Evolutionary conservation across 441 rosid species (phyloP).

Genomic region (Hura crepitans): DNA sequence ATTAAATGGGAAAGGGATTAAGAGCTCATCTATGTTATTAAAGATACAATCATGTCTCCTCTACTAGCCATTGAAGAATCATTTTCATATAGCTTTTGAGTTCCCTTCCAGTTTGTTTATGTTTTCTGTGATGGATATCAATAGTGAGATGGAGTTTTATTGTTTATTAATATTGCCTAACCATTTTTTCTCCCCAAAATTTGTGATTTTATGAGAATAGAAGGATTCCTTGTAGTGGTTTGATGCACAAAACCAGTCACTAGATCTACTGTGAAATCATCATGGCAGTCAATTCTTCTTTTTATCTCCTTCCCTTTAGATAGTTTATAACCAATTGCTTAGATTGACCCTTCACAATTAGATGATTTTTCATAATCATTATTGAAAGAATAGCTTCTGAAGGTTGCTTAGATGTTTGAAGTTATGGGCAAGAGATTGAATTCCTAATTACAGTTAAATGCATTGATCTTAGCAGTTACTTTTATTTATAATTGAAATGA

Average conservation of each 20-base stretch:
- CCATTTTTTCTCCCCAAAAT: neutral
- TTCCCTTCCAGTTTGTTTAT: neutral
- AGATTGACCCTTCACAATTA: neutral
- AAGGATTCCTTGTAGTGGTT: neutral
- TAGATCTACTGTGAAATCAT: neutral
- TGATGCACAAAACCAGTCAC: neutral
- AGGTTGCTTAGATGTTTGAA: neutral
- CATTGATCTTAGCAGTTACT: neutral
- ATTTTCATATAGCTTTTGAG: neutral
- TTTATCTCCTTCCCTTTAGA: neutral
- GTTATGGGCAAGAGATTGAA: neutral
- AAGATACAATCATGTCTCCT: neutral
- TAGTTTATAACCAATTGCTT: neutral
- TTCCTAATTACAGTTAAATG: neutral
- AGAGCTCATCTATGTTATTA: neutral
- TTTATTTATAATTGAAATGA: neutral
- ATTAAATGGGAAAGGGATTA: neutral
- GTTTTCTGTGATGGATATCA: neutral
- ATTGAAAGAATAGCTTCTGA: neutral
- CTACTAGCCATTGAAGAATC: neutral
- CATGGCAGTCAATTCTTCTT: conserved; percentile 5
- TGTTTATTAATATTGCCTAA: neutral
- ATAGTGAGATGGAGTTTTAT: neutral
- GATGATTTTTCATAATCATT: neutral
- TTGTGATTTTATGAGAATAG: neutral